Evolutionary conservation across 345 rosid genomes (phyloP), one percentile per base, ranked within the genome.

Genomic region (Nasturtium officinale): DNA sequence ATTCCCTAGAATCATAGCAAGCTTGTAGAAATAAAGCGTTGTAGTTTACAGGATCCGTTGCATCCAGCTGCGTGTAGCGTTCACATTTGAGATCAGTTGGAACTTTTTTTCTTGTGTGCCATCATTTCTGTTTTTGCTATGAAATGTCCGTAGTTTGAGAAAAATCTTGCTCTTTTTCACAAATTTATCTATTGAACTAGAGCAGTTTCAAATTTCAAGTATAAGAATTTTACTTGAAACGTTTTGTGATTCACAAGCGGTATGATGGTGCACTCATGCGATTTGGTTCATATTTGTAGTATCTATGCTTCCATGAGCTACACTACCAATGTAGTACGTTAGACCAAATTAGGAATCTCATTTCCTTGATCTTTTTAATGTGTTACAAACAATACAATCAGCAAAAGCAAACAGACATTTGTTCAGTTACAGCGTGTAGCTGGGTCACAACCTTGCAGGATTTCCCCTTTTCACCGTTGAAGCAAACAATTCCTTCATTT

Each of bases 341-440:
- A 45, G 30, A 46, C 9, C 11, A 45, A 57, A 20, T 57, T 23
- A 45, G 26, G 26, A 16, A 48, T 58, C 9, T 57, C 53, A 46
- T 17, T 56, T 74, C 51, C 65, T 46, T 65, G 18, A 65, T 25
- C 7, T 13, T 37, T 26, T 28, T 15, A 13, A 66, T 66, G 73
- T 48, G 20, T 59, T 59, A 74, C 59, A 73, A 25, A 45, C 15
- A 9, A 65, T 56, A 56, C 54, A 58, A 35, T 57, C 78, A n/a
- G 30, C 20, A 51, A 62, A 61, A n/a, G 46, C 46, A 72, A 52
- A 45, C 53, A 61, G 51, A 62, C 63, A 56, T 46, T 25, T 56
- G 54, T 65, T 73, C 47, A 62, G 65, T 32, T 55, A 57, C 56
- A 73, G 21, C 3, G 8, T 40, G 51, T 25, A 37, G 33, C 8